Conservation (phyloP, 805 yeast genomes). For the Jamesozyma jinghongensis region DNA sequence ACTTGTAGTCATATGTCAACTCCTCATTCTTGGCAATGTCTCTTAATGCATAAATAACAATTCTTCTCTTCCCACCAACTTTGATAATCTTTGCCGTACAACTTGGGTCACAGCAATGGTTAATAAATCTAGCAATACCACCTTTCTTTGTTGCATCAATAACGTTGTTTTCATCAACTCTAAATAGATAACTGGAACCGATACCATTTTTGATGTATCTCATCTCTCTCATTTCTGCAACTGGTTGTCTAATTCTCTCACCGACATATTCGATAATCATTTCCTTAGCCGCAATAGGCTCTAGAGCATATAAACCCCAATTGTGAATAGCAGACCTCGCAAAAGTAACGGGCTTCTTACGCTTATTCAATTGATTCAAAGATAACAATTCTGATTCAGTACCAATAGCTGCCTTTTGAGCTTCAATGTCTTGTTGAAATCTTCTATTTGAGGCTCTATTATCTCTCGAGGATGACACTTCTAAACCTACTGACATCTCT, state of each 20-base stretch:
- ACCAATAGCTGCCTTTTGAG: conserved; percentile 68
- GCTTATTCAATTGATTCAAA: conserved; percentile 76
- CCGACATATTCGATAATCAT: conserved; percentile 99
- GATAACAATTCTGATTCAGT: conserved; percentile 74
- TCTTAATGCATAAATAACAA: conserved; percentile 86
- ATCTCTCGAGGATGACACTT: conserved; percentile 64
- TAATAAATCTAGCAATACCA: conserved; percentile 93
- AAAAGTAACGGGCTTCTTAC: conserved; percentile 92
- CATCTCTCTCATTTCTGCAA: conserved; percentile 86
- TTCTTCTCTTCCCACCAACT: conserved; percentile 87
- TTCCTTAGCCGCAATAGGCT: conserved; percentile 90
- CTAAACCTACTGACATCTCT: conserved; percentile 14
- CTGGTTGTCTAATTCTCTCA: conserved; percentile 84
- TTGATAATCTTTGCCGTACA: conserved; percentile 95
- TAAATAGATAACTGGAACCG: conserved; percentile 86
- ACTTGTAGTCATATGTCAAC: conserved; percentile 90
- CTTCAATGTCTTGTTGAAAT: conserved; percentile 80
- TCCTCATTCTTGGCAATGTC: conserved; percentile 87
- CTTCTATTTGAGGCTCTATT: conserved; percentile 82
- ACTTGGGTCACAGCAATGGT: conserved; percentile 95
- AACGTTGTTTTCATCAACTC: conserved; percentile 89
- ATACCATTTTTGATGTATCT: conserved; percentile 82
- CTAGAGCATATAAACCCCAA: conserved; percentile 96
- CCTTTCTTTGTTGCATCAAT: conserved; percentile 97
- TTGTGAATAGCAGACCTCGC: conserved; percentile 95